Evolutionary conservation across 352 stramenopile species (phyloP), one percentile per base, ranked within the genome.

Genomic region (Globisporangium paddicum): DNA sequence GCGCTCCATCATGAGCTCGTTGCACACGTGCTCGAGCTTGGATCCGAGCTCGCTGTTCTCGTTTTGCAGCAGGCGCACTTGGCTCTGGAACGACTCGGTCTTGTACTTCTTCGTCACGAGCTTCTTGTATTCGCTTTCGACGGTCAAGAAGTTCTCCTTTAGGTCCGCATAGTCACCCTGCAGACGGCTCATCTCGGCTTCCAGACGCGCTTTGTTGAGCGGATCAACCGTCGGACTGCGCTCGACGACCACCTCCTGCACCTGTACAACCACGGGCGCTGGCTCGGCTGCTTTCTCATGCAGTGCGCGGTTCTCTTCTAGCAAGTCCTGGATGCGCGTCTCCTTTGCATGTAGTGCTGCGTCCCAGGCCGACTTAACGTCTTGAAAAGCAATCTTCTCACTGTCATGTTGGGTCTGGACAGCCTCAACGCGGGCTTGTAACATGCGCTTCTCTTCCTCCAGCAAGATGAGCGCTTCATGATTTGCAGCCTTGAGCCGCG

Each of bases 81-180:
- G 80, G 54, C 64, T 87, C 56, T 88, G 77, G 60, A 90, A 90
- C 3, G 80, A 83, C 55, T 90, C 80, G 4, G 80, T 86, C 53
- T 90, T 88, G 72, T 90, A 90, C 52, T 82, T 78, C 60, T 80
- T 82, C 28, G 80, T 82, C 13, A 84, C 58, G 18, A 84, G 62
- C 42, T 71, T 80, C 59, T 80, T 82, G 60, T 83, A 86, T 38
- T 77, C 80, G 9, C 44, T 62, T 42, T 77, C 63, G n/a, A 79
- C 58, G 5, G 25, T 58, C 1, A 55, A 26, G 13, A 77, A 66
- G n/a, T 51, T 63, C 13, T 71, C 58, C 10, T 58, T 54, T 0
- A 78, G 46, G 5, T 76, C 62, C 6, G 49, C 57, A 18, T 71
- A 72, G 19, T 68, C 67, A 5, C 45, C 16, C 35, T 70, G 62